phyloP scores from a whole-genome alignment of 208 protist genomes.

The Acanthamoeba pearcei region DNA sequence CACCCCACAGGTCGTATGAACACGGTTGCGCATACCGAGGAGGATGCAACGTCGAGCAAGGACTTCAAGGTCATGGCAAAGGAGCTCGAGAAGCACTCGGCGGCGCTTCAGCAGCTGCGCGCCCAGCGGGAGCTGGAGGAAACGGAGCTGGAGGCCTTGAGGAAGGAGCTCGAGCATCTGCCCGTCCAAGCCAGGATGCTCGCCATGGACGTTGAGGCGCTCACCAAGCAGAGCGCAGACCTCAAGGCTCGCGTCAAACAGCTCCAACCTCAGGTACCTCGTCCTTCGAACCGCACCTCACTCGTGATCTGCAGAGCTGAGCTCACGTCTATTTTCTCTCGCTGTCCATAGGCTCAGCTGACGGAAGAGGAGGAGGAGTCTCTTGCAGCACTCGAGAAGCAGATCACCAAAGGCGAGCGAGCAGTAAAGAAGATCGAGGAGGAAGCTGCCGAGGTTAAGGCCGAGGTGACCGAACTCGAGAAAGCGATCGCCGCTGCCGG shows the following conservation, averaged over 20 bases:
- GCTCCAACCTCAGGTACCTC: not conserved
- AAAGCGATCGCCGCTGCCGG: conserved; percentile 85
- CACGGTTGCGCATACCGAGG: no score
- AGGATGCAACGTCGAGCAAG: no score
- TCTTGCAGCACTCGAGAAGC: conserved; percentile 71
- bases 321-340: not conserved
- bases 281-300: not conserved
- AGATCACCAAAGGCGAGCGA: conserved; percentile 9
- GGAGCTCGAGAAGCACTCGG: conserved; percentile 33
- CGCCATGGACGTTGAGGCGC: no score
- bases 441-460: conserved; percentile 86
- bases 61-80: conserved; percentile 43
- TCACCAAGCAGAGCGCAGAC: no score
- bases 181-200: no score
- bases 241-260: not conserved
- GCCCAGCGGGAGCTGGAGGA: not conserved
- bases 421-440: conserved; percentile 75
- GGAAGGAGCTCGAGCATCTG: no score
- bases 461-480: conserved; percentile 91
- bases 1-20: no score
- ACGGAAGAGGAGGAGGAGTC: conserved; percentile 73
- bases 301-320: not conserved
- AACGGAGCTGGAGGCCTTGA: conserved; percentile 38
- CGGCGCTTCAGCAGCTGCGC: conserved; percentile 13
- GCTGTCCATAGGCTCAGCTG: not conserved